Conservation (phyloP, 2,329 filamentous ascomycete species). For the Sclerotinia borealis region DNA sequence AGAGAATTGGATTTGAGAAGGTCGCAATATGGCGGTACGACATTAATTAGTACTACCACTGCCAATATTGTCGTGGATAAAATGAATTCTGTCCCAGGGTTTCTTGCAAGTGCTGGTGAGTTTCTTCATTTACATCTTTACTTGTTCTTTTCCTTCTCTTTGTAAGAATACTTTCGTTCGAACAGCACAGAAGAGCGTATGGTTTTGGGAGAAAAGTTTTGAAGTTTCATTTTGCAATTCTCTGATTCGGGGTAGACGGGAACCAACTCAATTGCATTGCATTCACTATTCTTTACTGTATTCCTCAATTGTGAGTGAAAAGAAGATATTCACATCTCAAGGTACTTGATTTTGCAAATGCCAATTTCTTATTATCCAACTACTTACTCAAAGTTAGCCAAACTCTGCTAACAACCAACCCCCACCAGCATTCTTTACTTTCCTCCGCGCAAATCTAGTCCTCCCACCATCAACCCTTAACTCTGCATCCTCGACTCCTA, state of each 20-base stretch:
- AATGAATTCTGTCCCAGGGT: slow-evolving; percentile 49
- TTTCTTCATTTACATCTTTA: slow-evolving; percentile 12
- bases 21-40: slow-evolving; percentile 32
- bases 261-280: not conserved
- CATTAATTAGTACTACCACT: not conserved
- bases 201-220: not conserved
- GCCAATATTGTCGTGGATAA: slow-evolving; percentile 40
- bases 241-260: not conserved
- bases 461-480: slow-evolving; percentile 46
- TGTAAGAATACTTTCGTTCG: not conserved
- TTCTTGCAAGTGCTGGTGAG: slow-evolving; percentile 57
- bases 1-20: slow-evolving; percentile 5
- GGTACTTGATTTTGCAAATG: not conserved
- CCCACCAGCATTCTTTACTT: slow-evolving; percentile 69
- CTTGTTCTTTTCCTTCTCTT: not conserved
- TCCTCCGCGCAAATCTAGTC: slow-evolving; percentile 72
- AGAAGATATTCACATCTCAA: not conserved
- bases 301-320: not conserved
- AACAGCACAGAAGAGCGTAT: not conserved
- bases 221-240: not conserved
- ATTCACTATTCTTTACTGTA: not conserved
- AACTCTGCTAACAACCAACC: slow-evolving; percentile 4
- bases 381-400: not conserved
- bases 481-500: slow-evolving; percentile 59
- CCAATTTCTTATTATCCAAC: not conserved